Conservation (phyloP, 805 yeast species). For the Cyberlindnera meyerae region DNA sequence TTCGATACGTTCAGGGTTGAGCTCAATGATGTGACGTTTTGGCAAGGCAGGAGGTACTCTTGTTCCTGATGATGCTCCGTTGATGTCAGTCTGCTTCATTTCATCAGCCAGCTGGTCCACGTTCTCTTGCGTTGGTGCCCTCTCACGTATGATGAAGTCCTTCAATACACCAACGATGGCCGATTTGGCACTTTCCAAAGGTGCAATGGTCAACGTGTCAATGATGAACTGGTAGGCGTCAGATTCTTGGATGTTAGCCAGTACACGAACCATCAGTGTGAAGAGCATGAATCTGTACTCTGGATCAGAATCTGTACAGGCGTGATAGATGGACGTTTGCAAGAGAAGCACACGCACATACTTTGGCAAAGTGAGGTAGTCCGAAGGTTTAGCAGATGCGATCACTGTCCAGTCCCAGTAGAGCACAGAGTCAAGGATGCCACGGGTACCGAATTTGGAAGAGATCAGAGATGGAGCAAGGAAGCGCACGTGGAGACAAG, state of each 20-base stretch:
- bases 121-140: slow-evolving; percentile 1
- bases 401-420: slow-evolving; percentile 37
- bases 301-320: slow-evolving; percentile 33
- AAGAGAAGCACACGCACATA: slow-evolving; percentile 34
- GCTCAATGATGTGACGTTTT: slow-evolving; percentile 38
- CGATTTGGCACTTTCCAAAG: slow-evolving; percentile 55
- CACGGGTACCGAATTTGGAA: slow-evolving; percentile 18
- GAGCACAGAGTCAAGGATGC: slow-evolving; percentile 27
- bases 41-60: slow-evolving; percentile 33
- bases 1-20: slow-evolving; percentile 38
- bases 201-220: slow-evolving; percentile 63
- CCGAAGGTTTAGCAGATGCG: slow-evolving; percentile 18
- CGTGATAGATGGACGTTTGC: slow-evolving; percentile 36
- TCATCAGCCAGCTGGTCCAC: slow-evolving; percentile 9
- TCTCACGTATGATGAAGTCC: slow-evolving; percentile 47
- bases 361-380: slow-evolving; percentile 26
- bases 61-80: background rate
- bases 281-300: slow-evolving; percentile 41
- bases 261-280: slow-evolving; percentile 58
- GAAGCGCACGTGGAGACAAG: slow-evolving; percentile 38
- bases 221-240: slow-evolving; percentile 53
- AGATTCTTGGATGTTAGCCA: slow-evolving; percentile 54
- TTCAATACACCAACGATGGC: slow-evolving; percentile 64
- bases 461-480: slow-evolving; percentile 36
- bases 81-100: slow-evolving; percentile 7